Evolutionary conservation across 2,329 filamentous ascomycete species (phyloP).

Genomic region (Verticillium zaregamsianum): DNA sequence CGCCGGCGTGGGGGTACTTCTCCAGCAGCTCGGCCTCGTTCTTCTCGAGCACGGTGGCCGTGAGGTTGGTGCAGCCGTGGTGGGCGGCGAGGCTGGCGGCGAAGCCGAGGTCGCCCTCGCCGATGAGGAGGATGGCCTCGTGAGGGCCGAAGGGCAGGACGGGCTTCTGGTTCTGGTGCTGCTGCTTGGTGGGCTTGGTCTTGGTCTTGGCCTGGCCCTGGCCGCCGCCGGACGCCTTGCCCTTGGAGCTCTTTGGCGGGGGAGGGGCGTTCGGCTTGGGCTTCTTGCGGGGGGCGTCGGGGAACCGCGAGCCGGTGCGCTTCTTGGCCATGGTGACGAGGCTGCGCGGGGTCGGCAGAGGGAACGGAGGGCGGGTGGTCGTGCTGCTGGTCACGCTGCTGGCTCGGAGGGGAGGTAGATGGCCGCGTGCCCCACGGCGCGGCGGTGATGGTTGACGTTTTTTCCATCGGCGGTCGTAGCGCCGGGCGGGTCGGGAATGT

Average conservation of each 20-base stretch:
- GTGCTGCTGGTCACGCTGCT: too few species aligned
- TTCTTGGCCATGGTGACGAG: slow-evolving; percentile 31
- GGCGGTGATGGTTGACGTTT: neutral
- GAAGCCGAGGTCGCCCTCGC: slow-evolving; percentile 80
- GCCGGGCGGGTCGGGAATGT: slow-evolving; percentile 5
- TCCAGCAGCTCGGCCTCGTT: slow-evolving; percentile 48
- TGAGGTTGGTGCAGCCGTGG: slow-evolving; percentile 63
- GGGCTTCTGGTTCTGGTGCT: slow-evolving; percentile 33
- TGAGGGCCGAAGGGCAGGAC: slow-evolving; percentile 64
- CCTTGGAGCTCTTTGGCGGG: slow-evolving; percentile 9
- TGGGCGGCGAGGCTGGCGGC: slow-evolving; percentile 61
- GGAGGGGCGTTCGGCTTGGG: slow-evolving; percentile 4
- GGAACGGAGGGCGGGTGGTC: neutral
- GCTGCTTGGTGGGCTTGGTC: slow-evolving; percentile 13
- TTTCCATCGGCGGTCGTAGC: slow-evolving; percentile 1
- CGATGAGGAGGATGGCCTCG: slow-evolving; percentile 70
- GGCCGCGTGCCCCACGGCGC: neutral
- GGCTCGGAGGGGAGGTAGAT: neutral
- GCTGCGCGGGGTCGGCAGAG: neutral
- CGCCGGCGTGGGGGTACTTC: slow-evolving; percentile 71
- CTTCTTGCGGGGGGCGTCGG: slow-evolving; percentile 11
- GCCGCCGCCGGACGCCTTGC: slow-evolving; percentile 11
- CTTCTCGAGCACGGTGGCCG: slow-evolving; percentile 66
- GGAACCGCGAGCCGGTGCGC: slow-evolving; percentile 26
- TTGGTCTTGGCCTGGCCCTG: slow-evolving; percentile 11